phyloP scores from a whole-genome alignment of 1,284 basidiomycete genomes.

The Grifola frondosa region DNA sequence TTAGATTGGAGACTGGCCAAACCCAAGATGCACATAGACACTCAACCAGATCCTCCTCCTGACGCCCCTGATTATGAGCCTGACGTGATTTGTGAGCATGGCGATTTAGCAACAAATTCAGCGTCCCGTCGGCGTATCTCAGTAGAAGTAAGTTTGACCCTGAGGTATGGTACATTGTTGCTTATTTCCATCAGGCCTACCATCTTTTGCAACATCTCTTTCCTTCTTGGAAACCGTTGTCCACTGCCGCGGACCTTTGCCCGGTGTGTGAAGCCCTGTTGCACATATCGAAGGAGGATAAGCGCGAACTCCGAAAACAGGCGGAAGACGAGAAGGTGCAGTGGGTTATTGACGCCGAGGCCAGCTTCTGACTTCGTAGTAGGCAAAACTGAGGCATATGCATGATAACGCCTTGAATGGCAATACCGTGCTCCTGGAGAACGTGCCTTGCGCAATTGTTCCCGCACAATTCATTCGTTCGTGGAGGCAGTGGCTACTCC shows the following conservation, averaged over 20 bases:
- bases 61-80: conserved; percentile 51
- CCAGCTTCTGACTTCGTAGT: conserved; percentile 9
- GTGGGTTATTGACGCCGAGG: conserved; percentile 7
- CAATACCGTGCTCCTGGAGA: conserved; percentile 43
- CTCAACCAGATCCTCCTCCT: conserved; percentile 61
- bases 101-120: conserved; percentile 50
- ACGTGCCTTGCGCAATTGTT: conserved; percentile 55
- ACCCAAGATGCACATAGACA: conserved; percentile 69
- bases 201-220: conserved; percentile 56
- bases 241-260: conserved; percentile 53
- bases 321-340: conserved; percentile 75
- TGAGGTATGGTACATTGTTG: background rate
- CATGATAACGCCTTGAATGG: conserved; percentile 52
- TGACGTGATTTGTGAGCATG: conserved; percentile 73
- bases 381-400: conserved; percentile 64
- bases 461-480: conserved; percentile 58
- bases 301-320: conserved; percentile 53
- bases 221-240: conserved; percentile 60
- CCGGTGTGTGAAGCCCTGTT: conserved; percentile 55
- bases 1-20: conserved; percentile 70
- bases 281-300: conserved; percentile 58
- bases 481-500: conserved; percentile 69
- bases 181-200: conserved; percentile 46
- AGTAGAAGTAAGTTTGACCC: conserved; percentile 40
- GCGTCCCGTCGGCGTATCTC: conserved; percentile 62